These are phyloP conservation scores for Phytophthora boehmeriae DNA, from an alignment of 352 stramenopile species.

Conservation along the genomic window DNA sequence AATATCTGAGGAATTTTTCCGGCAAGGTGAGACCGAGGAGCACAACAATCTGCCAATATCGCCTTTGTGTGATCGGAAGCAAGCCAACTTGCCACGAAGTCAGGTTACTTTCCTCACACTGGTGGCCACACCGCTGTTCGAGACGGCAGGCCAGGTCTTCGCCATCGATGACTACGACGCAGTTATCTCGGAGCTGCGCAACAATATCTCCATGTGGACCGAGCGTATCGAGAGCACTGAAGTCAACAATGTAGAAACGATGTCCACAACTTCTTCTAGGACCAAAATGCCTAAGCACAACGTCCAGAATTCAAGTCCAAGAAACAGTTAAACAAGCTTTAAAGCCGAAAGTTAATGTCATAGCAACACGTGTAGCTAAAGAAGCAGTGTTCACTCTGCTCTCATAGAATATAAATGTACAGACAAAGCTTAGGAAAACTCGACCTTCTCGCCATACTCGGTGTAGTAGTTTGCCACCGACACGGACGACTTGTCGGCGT, in stretches of 20 bases:
- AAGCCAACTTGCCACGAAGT: constrained; percentile 66
- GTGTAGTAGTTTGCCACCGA: constrained; percentile 84
- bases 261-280: constrained; percentile 37
- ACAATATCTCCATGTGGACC: constrained; percentile 62
- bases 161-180: constrained; percentile 63
- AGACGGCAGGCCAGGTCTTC: constrained; percentile 61
- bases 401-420: background rate
- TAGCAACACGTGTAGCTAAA: background rate
- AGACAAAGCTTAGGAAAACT: constrained; percentile 27
- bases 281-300: constrained; percentile 12
- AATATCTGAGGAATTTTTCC: constrained; percentile 75
- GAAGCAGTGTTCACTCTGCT: background rate
- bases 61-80: constrained; percentile 59
- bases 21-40: constrained; percentile 67
- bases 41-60: constrained; percentile 57
- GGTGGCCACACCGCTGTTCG: constrained; percentile 66
- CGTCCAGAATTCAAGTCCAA: constrained; percentile 1
- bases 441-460: constrained; percentile 70
- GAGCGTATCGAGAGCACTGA: constrained; percentile 39
- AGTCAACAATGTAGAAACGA: constrained; percentile 32
- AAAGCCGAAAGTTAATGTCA: background rate
- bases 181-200: constrained; percentile 55
- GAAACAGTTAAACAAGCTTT: background rate
- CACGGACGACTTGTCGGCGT: constrained; percentile 66
- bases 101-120: constrained; percentile 73